Evolutionary conservation across 495 filamentous ascomycete species (phyloP).

Genomic region (Glutinoglossum americanum): DNA sequence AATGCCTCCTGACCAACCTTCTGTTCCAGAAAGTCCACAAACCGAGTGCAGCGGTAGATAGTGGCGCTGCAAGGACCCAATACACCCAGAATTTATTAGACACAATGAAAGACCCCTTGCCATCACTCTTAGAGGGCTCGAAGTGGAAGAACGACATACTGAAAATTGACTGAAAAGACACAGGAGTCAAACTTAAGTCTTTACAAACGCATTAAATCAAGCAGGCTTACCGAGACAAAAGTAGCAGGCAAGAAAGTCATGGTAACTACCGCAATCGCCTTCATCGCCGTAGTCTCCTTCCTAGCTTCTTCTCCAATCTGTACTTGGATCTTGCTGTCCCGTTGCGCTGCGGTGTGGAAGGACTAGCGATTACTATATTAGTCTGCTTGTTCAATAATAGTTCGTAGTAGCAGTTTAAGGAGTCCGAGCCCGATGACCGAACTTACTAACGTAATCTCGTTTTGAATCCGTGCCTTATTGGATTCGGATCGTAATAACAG

Average conservation of each 20-base stretch:
- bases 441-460: not conserved
- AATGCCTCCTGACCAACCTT: too few relatives aligned
- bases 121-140: not conserved
- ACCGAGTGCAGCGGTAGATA: too few relatives aligned
- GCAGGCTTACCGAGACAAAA: conserved; percentile 6
- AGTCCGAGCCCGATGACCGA: not conserved
- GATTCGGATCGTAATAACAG: not conserved
- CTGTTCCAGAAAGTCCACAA: too few relatives aligned
- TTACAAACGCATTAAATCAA: not conserved
- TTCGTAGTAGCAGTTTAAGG: not conserved
- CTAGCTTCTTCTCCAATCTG: conserved; percentile 9
- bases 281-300: conserved; percentile 6
- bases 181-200: not conserved
- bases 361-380: conserved; percentile 1
- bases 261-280: conserved; percentile 8
- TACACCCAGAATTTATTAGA: too few relatives aligned
- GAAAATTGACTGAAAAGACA: not conserved
- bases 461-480: not conserved
- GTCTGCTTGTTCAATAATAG: not conserved
- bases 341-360: conserved; percentile 7
- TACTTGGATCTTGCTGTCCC: conserved; percentile 7
- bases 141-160: not conserved
- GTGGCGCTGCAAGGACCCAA: not conserved
- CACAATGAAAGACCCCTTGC: too few relatives aligned
- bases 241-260: conserved; percentile 9